A percentile compares a stretch with the other conserved stretches of the same genome.
These are phyloP conservation scores for Claviceps purpurea DNA, from an alignment of 2,329 filamentous ascomycete genomes.

Conservation along the genomic window DNA sequence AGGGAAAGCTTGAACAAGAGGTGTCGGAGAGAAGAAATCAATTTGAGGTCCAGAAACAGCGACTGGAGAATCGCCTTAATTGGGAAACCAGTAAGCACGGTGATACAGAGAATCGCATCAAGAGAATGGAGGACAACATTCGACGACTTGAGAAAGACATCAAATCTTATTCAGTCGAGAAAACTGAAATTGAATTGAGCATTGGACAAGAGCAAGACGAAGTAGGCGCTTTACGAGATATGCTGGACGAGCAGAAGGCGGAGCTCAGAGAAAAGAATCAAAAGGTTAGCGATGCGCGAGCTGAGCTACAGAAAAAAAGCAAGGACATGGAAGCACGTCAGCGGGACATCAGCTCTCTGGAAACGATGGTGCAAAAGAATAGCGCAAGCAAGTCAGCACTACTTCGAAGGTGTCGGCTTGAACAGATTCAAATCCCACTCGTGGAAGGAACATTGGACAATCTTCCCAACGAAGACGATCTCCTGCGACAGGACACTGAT, in stretches of 20 bases:
- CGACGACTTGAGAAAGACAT: slow-evolving; percentile 57
- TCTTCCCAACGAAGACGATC: slow-evolving; percentile 73
- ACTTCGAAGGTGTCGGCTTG: slow-evolving; percentile 79
- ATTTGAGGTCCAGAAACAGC: slow-evolving; percentile 73
- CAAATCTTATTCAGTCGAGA: slow-evolving; percentile 55
- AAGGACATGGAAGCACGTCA: slow-evolving; percentile 65
- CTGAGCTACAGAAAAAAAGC: slow-evolving; percentile 69
- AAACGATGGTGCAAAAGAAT: slow-evolving; percentile 75
- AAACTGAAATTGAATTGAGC: slow-evolving; percentile 58
- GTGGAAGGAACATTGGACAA: slow-evolving; percentile 64
- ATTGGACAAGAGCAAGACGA: slow-evolving; percentile 63
- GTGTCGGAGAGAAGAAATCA: slow-evolving; percentile 74
- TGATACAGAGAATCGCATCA: slow-evolving; percentile 55
- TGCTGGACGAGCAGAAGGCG: slow-evolving; percentile 54
- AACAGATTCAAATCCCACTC: slow-evolving; percentile 81
- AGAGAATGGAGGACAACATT: slow-evolving; percentile 51
- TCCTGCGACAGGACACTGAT: slow-evolving; percentile 66
- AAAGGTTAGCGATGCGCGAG: slow-evolving; percentile 63
- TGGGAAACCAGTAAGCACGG: slow-evolving; percentile 41
- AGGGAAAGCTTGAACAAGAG: slow-evolving; percentile 85
- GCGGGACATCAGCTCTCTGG: slow-evolving; percentile 65
- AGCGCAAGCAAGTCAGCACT: slow-evolving; percentile 72
- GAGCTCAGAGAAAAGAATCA: slow-evolving; percentile 57
- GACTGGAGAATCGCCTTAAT: slow-evolving; percentile 47
- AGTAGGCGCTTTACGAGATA: slow-evolving; percentile 61